Conservation (phyloP, 768 basidiomycete species). For the Neoboletus brunneissimus region DNA sequence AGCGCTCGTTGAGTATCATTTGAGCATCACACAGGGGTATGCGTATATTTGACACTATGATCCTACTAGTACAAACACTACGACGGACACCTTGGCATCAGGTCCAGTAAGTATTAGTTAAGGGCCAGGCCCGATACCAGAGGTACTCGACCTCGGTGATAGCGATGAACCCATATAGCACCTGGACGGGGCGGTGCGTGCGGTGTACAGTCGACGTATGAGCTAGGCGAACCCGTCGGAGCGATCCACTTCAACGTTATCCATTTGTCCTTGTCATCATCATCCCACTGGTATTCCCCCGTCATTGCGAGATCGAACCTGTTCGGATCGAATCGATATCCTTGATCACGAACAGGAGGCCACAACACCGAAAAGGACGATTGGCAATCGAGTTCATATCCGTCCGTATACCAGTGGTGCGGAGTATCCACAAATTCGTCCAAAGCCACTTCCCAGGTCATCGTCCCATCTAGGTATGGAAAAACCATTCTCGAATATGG, state of each 20-base stretch:
- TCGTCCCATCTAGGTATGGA: not conserved
- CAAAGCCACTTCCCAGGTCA: not conserved
- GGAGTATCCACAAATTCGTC: not conserved
- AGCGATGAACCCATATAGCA: not conserved
- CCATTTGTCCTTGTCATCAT: not conserved
- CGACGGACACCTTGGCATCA: not conserved
- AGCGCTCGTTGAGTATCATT: not conserved
- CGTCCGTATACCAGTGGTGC: not conserved
- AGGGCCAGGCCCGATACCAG: not conserved
- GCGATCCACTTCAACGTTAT: not conserved
- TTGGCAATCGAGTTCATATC: not conserved
- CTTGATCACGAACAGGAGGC: not conserved
- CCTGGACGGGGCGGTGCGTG: not conserved
- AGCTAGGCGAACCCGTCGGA: not conserved
- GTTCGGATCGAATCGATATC: not conserved
- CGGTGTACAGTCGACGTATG: not conserved
- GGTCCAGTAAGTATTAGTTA: not conserved
- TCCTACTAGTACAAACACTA: not conserved
- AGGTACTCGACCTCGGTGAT: not conserved
- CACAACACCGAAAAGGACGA: not conserved
- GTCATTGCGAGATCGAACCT: not conserved
- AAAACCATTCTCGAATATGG: not conserved
- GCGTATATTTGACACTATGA: not conserved
- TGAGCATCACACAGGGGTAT: not conserved
- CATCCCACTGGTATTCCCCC: not conserved